Conservation (phyloP, 148 eudicot genomes). For the Suaeda aralocaspica region DNA sequence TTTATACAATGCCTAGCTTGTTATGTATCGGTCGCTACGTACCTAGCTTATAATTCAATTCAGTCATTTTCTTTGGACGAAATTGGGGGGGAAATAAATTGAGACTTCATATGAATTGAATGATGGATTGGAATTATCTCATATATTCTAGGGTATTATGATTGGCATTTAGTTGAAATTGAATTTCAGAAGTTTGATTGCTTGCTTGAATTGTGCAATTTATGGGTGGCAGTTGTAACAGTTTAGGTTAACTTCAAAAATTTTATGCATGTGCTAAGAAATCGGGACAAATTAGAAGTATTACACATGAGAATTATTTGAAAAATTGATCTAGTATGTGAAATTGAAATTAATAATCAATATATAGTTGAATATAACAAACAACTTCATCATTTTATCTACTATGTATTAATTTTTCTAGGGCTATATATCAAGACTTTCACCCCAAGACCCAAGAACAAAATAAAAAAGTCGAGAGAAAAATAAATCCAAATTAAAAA, state of each 20-base stretch:
- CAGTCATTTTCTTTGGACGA: no score
- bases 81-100: not conserved
- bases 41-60: no score
- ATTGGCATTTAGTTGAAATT: not conserved
- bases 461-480: not conserved
- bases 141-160: not conserved
- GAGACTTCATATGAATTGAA: no score
- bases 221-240: not conserved
- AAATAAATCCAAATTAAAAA: no score
- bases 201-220: not conserved
- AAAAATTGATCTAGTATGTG: no score
- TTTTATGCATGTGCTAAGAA: not conserved
- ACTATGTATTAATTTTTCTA: no score
- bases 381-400: no score
- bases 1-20: no score
- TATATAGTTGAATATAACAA: no score
- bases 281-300: no score
- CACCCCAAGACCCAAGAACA: not conserved
- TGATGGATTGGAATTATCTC: not conserved
- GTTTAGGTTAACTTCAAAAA: not conserved
- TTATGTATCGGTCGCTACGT: no score
- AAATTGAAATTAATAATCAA: no score
- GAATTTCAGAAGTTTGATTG: not conserved
- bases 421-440: not conserved
- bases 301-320: not conserved